Percentiles rank a stretch among this genome's conserved stretches.
phyloP scores from a whole-genome alignment of 164 flowering plant genomes.

The Aristolochia contorta region DNA sequence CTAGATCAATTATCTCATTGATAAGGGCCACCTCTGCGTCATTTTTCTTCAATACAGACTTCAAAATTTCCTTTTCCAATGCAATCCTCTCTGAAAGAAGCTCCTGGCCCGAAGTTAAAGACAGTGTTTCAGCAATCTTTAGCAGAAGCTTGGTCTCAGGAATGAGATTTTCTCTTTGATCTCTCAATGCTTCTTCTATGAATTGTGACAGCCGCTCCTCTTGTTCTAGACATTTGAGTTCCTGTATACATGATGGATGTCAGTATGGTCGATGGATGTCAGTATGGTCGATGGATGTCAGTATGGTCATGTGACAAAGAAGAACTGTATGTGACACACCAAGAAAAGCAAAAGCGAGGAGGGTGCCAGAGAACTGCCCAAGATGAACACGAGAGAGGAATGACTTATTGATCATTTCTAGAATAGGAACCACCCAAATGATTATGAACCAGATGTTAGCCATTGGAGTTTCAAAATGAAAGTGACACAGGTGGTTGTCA shows the following conservation, averaged over 20 bases:
- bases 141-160: constrained; percentile 32
- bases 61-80: constrained; percentile 60
- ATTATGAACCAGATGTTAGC: too few species aligned
- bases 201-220: constrained; percentile 23
- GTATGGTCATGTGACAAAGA: too few species aligned
- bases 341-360: too few species aligned
- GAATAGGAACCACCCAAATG: too few species aligned
- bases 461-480: too few species aligned
- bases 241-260: constrained; percentile 40
- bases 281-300: constrained; percentile 7
- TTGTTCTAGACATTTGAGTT: constrained; percentile 37
- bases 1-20: constrained; percentile 33
- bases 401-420: too few species aligned
- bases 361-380: too few species aligned
- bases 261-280: constrained; percentile 11
- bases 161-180: constrained; percentile 30
- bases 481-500: too few species aligned
- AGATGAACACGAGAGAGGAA: too few species aligned
- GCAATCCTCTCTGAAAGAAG: constrained; percentile 63
- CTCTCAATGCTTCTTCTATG: constrained; percentile 47
- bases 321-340: too few species aligned
- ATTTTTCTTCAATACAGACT: constrained; percentile 25
- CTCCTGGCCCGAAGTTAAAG: constrained; percentile 50
- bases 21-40: constrained; percentile 29
- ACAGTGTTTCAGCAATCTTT: constrained; percentile 37